Base-by-base conservation (phyloP, 2,329 filamentous ascomycete species). In the Paracorniculantispora psalliotae region DNA sequence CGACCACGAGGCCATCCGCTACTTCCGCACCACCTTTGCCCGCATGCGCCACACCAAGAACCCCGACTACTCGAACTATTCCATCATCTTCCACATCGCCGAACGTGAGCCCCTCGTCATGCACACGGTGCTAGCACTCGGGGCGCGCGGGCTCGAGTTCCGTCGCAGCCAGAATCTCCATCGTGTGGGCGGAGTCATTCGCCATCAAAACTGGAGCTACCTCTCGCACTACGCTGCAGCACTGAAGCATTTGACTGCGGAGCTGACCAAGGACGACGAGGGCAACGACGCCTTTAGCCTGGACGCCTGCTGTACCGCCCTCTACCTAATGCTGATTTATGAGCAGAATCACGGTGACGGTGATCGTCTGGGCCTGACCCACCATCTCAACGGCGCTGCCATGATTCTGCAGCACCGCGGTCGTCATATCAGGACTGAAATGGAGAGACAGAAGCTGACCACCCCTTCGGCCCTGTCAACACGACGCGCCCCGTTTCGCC, bases 311-410 rank as follows among this genome's bases (percentile, higher is more conserved):
- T 65, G 66, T 15, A 68, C 71, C 1, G 66, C 67, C 0, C 53
- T 73, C 7, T 74, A 70, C 59, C 59, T 74, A 8, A 73, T 74
- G 70, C 66, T 74, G 1, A 33, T 70, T 1, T 74, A 73, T 46
- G 72, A 74, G 62, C 71, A 74, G 53, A 70, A 70, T 23, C 72
- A 69, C 35, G 71, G 71, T 12, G 71, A 72, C n/a, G 65, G 64
- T 1, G 63, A 61, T 15, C 69, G 70, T 21, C 64, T 60, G 12
- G 69, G 70, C 2, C 59, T 71, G 23, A 52, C 66, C 2, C 69
- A 71, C 25, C 72, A 74, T 59, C 66, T 73, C 6, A 63, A 64
- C 19, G 72, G 71, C 1, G 67, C 71, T 3, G 65, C 70, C 3
- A 63, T 69, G 33, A 63, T 73, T 21, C 46, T 73, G 15, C 64